Conservation (phyloP, 2,329 filamentous ascomycete genomes). For the Westerdykella sp. region DNA sequence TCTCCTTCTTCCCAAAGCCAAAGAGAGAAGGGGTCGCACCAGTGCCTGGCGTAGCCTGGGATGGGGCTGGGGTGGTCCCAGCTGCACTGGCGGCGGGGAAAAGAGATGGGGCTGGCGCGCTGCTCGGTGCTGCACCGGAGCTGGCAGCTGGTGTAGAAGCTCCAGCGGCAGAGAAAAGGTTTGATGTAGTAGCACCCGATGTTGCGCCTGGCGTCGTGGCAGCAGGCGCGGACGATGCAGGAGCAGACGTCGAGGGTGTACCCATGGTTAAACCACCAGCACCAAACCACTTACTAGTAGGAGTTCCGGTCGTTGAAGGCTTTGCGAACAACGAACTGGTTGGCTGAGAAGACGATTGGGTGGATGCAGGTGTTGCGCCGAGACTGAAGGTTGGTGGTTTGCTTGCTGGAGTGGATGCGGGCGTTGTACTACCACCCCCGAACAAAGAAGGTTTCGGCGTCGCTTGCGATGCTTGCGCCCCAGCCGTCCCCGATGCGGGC, state of each 20-base stretch:
- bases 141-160: conserved; percentile 3
- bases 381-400: conserved; percentile 6
- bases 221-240: neutral
- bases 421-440: conserved; percentile 22
- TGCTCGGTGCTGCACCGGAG: conserved; percentile 4
- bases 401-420: conserved; percentile 11
- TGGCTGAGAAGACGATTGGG: conserved; percentile 13
- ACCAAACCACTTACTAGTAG: conserved; percentile 16
- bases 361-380: conserved; percentile 19
- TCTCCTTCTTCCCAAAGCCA: conserved; percentile 12
- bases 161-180: neutral
- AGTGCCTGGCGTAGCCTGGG: conserved; percentile 7
- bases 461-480: conserved; percentile 29
- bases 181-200: neutral
- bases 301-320: conserved; percentile 19
- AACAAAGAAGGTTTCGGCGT: conserved; percentile 29
- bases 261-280: conserved; percentile 8
- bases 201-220: neutral
- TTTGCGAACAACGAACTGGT: neutral
- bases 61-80: neutral
- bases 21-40: conserved; percentile 15
- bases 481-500: conserved; percentile 19
- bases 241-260: neutral
- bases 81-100: conserved; percentile 2
- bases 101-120: conserved; percentile 4